Conservation (phyloP, 768 basidiomycete species). For the Glaciozyma antarctica region DNA sequence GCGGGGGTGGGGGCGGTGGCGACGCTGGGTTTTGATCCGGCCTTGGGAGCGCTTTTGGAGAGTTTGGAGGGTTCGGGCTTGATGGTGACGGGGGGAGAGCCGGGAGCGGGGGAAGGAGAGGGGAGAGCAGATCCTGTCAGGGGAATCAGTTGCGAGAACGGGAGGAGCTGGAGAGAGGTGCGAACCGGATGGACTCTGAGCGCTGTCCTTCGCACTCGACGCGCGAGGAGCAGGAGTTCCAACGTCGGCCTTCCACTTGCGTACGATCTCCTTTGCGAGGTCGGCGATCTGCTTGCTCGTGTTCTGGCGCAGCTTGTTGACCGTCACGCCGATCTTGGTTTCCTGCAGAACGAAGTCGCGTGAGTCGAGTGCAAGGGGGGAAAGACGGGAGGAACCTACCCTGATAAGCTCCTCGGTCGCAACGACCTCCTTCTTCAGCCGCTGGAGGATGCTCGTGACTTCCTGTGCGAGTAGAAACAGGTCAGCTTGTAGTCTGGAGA, state of each 20-base stretch:
- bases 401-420: conserved; percentile 35
- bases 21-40: background rate
- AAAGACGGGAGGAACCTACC: conserved; percentile 12
- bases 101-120: conserved; percentile 27
- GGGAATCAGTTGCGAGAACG: background rate
- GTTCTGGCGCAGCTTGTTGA: conserved; percentile 76
- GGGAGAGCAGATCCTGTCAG: conserved; percentile 8
- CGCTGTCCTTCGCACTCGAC: conserved; percentile 12
- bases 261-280: conserved; percentile 80
- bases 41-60: background rate
- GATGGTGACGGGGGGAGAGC: conserved; percentile 28
- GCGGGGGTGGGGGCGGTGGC: background rate
- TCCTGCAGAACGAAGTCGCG: conserved; percentile 47
- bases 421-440: conserved; percentile 31
- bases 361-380: background rate
- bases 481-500: background rate
- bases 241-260: conserved; percentile 78
- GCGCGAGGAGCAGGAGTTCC: conserved; percentile 46
- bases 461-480: conserved; percentile 8
- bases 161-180: background rate
- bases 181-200: background rate
- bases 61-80: conserved; percentile 34
- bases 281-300: conserved; percentile 63
- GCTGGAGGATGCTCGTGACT: conserved; percentile 21
- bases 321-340: conserved; percentile 83